Percentiles rank a stretch among this genome's conserved stretches.
Evolutionary conservation across 2,329 filamentous ascomycete genomes (phyloP).

Genomic region (Diaporthe australafricana): DNA sequence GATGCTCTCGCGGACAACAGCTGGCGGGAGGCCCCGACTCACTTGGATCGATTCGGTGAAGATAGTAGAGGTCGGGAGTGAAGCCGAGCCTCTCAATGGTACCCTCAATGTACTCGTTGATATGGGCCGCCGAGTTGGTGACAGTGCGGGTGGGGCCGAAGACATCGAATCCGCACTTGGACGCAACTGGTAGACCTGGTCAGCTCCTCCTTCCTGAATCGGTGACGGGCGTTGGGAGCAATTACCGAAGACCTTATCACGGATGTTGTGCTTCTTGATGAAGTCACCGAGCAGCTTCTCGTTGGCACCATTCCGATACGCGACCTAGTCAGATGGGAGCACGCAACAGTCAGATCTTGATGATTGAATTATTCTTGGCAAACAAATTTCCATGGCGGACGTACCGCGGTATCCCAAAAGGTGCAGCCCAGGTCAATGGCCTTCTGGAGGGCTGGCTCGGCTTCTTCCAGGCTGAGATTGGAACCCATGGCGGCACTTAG

Average conservation of each 20-base stretch:
- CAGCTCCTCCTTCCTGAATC: background rate
- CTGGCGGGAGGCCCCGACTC: background rate
- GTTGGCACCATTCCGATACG: constrained; percentile 58
- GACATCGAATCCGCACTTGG: constrained; percentile 58
- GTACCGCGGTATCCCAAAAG: background rate
- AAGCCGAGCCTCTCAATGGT: constrained; percentile 61
- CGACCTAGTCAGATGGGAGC: constrained; percentile 48
- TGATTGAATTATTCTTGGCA: background rate
- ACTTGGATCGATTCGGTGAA: constrained; percentile 59
- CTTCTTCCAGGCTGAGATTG: constrained; percentile 1
- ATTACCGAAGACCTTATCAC: constrained; percentile 59
- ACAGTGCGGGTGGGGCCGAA: constrained; percentile 48
- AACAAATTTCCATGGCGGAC: background rate
- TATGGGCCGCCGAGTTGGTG: constrained; percentile 51
- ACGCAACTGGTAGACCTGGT: constrained; percentile 52
- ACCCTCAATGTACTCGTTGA: constrained; percentile 60
- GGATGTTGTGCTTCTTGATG: constrained; percentile 60
- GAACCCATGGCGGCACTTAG: constrained; percentile 13
- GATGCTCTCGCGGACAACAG: background rate
- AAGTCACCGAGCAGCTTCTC: constrained; percentile 62
- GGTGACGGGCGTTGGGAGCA: background rate
- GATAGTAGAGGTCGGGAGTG: constrained; percentile 57
- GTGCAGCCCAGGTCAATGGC: constrained; percentile 11
- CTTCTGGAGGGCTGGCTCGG: constrained; percentile 13
- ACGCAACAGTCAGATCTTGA: background rate